A percentile compares a stretch with the other conserved stretches of the same genome.
Conservation (phyloP, 306 rosid species). For the Vachellia pachyceras region DNA sequence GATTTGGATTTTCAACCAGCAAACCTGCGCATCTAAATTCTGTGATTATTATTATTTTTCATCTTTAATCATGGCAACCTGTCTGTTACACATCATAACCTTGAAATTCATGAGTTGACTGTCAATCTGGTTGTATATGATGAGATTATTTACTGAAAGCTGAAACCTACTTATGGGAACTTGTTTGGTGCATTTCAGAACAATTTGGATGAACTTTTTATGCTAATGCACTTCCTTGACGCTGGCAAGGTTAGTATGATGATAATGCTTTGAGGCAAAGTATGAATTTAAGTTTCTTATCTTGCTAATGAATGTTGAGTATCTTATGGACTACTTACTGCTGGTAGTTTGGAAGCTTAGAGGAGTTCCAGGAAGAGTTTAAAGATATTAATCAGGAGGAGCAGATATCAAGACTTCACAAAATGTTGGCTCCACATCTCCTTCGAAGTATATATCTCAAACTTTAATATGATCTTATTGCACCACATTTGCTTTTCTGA, state of each 20-base stretch:
- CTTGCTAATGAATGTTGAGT: constrained; percentile 34
- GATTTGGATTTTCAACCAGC: constrained; percentile 15
- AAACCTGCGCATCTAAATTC: constrained; percentile 2
- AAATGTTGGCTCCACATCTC: constrained; percentile 97
- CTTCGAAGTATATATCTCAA: constrained; percentile 75
- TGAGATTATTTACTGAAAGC: constrained; percentile 40
- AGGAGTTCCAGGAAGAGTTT: constrained; percentile 98
- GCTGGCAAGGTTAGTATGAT: constrained; percentile 90
- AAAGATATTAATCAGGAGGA: constrained; percentile 98
- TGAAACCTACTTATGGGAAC: constrained; percentile 40
- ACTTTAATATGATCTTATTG: constrained; percentile 27
- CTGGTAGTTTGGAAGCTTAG: constrained; percentile 91
- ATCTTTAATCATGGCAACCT: constrained; percentile 32
- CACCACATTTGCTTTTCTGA: constrained; percentile 28
- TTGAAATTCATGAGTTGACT: constrained; percentile 12
- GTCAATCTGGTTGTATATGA: constrained; percentile 23
- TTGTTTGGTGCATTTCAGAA: constrained; percentile 69
- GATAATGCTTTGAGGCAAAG: constrained; percentile 28
- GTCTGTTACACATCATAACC: constrained; percentile 48
- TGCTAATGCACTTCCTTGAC: constrained; percentile 99
- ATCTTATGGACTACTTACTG: constrained; percentile 33
- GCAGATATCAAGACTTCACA: constrained; percentile 94
- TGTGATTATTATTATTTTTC: constrained; percentile 2
- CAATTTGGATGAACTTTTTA: constrained; percentile 94
- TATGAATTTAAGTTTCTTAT: constrained; percentile 30